Evolutionary conservation across 148 eudicot genomes (phyloP), one percentile per base, ranked within the genome.

Genomic region (Vaccinium myrtillus): DNA sequence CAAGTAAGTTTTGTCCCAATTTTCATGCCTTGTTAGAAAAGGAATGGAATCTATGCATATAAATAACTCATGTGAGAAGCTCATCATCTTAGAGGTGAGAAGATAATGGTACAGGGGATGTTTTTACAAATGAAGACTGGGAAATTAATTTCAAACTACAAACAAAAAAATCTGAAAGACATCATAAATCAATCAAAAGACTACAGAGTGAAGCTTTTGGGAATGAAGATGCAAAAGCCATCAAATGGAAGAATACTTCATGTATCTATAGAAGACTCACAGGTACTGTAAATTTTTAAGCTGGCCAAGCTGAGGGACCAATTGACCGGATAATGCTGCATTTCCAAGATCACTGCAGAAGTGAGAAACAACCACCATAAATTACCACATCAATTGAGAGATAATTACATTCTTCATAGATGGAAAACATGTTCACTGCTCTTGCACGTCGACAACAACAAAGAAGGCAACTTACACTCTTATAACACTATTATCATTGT

Each of bases 401-500:
- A 63, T 43, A 43, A 15, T 81, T 55, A 27, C 5, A 32, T 56
- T 14, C 54, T 21, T 43, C 9, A 23, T 6, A 39, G 58, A 81
- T 23, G 46, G 9, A 10, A 14, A 6, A 46, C 56, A 1, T 43
- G 1, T 46, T 15, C 11, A 49, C 1, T 54, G 3, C 19, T 15
- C 9, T 30, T 43, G 39, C 25, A 19, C 23, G 49, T 18, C 2
- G 76, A 67, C 25, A 65, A 65, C 23, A 81, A 65, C 15, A 27
- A 50, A 67, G 7, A 78, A 25, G 65, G 63, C 19, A 27, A 65
- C 91, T 84, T 91, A 92, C 94, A 92, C 93, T 89, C 94, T 90
- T 81, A 89, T 92, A 55, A 92, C 94, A 83, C 94, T 92, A 85
- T 92, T 92, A 55, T 92, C 94, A 65, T 87, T 89, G 89, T 94